Conservation (phyloP, 2,329 filamentous ascomycete species). For the Penicillium sp. region DNA sequence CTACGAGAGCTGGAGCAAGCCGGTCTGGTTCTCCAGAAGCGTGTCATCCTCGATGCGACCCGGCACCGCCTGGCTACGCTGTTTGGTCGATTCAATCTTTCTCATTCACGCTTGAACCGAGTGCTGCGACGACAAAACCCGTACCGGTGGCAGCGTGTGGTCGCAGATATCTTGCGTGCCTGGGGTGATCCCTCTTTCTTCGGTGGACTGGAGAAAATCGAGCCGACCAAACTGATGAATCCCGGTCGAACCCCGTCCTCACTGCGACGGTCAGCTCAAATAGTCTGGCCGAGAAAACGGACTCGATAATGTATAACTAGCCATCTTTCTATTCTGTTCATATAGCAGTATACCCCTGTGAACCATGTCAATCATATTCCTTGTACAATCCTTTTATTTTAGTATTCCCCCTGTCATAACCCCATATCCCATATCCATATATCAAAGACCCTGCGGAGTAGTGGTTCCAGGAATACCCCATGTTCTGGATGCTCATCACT, state of each 20-base stretch:
- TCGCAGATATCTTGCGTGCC: conserved; percentile 41
- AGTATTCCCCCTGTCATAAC: neutral
- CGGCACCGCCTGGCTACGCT: conserved; percentile 46
- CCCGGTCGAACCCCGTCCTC: conserved; percentile 26
- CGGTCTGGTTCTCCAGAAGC: conserved; percentile 42
- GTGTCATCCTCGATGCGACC: conserved; percentile 41
- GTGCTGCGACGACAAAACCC: conserved; percentile 46
- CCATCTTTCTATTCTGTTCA: neutral
- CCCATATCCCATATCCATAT: neutral
- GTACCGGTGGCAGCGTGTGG: conserved; percentile 39
- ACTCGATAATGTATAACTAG: conserved; percentile 9
- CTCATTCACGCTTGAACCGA: conserved; percentile 43
- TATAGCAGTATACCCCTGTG: conserved; percentile 3
- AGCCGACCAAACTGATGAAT: conserved; percentile 34
- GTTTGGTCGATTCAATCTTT: conserved; percentile 41
- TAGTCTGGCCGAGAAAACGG: conserved; percentile 9
- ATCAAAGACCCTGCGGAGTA: neutral
- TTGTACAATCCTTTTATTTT: no score
- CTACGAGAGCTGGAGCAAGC: conserved; percentile 46
- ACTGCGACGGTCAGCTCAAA: conserved; percentile 14
- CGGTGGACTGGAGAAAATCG: conserved; percentile 26
- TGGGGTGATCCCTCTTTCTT: conserved; percentile 45
- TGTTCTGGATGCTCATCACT: neutral
- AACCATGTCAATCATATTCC: neutral
- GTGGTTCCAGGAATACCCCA: neutral